phyloP scores from a whole-genome alignment of 1,139 yeast species.

The Meyerozyma carpophila region DNA sequence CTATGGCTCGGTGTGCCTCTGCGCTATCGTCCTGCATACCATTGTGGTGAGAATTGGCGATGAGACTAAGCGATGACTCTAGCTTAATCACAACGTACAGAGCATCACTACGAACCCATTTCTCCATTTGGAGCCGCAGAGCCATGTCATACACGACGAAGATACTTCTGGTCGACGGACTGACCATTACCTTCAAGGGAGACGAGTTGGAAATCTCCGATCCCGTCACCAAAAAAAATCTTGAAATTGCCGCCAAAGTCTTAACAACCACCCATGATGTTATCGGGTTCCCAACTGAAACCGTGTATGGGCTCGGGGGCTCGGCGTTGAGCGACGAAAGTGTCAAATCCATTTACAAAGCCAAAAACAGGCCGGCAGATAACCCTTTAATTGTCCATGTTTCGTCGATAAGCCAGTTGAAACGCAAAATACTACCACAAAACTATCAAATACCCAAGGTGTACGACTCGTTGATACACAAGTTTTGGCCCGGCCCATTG shows the following conservation, averaged over 20 bases:
- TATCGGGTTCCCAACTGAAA: slow-evolving; percentile 94
- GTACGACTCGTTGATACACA: slow-evolving; percentile 55
- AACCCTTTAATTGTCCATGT: slow-evolving; percentile 91
- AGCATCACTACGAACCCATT: not conserved
- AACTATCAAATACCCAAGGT: slow-evolving; percentile 55
- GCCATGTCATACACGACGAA: slow-evolving; percentile 20
- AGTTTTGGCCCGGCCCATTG: slow-evolving; percentile 95
- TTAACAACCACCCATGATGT: slow-evolving; percentile 49
- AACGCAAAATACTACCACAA: slow-evolving; percentile 45
- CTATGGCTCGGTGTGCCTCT: not conserved
- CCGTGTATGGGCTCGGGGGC: slow-evolving; percentile 94
- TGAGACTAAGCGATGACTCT: not conserved
- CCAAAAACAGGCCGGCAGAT: slow-evolving; percentile 92
- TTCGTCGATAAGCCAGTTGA: slow-evolving; percentile 68
- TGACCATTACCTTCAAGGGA: slow-evolving; percentile 21
- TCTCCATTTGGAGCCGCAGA: not conserved
- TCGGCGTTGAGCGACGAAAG: slow-evolving; percentile 72
- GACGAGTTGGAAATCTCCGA: slow-evolving; percentile 37
- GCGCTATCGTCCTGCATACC: not conserved
- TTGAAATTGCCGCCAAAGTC: slow-evolving; percentile 55
- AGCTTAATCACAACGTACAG: not conserved
- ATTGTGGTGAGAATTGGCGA: not conserved
- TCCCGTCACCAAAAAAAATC: slow-evolving; percentile 40
- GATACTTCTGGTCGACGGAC: slow-evolving; percentile 26
- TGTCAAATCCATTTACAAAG: slow-evolving; percentile 70